Percentiles rank a stretch among this genome's conserved stretches.
Conservation (phyloP, 2,329 filamentous ascomycete genomes). For the Pleomassaria siparia region DNA sequence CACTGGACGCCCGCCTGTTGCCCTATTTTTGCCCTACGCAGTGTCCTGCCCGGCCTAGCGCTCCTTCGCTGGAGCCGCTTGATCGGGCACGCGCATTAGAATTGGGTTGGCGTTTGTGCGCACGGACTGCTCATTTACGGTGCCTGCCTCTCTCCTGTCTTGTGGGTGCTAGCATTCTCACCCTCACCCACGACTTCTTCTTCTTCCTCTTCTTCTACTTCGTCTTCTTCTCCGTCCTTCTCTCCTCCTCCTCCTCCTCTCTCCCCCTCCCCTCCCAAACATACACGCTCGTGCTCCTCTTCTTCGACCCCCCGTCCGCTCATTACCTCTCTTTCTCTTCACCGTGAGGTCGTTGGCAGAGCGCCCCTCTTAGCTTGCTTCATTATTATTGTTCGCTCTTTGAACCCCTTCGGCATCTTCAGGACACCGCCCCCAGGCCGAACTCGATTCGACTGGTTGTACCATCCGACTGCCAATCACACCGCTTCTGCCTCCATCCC, state of each 20-base stretch:
- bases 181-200: slow-evolving; percentile 27
- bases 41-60: no score
- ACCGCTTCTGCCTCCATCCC: slow-evolving; percentile 23
- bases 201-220: slow-evolving; percentile 22
- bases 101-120: slow-evolving; percentile 14
- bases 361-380: slow-evolving; percentile 36
- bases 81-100: slow-evolving; percentile 31
- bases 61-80: no score
- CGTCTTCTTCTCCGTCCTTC: slow-evolving; percentile 22
- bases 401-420: slow-evolving; percentile 34
- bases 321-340: slow-evolving; percentile 39
- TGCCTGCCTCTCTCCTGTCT: slow-evolving; percentile 40
- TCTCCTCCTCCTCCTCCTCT: no score
- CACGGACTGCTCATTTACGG: slow-evolving; percentile 30
- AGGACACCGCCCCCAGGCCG: slow-evolving; percentile 30
- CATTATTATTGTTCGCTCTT: slow-evolving; percentile 45
- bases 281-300: slow-evolving; percentile 27
- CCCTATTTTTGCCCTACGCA: neutral
- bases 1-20: neutral
- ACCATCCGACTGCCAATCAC: slow-evolving; percentile 24
- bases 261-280: no score
- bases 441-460: slow-evolving; percentile 21
- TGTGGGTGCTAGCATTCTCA: slow-evolving; percentile 12
- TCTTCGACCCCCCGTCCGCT: slow-evolving; percentile 37
- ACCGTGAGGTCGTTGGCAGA: slow-evolving; percentile 34